A percentile compares a stretch with the other conserved stretches of the same genome.
phyloP scores from a whole-genome alignment of 768 basidiomycete species.

The Calvatia gigantea region DNA sequence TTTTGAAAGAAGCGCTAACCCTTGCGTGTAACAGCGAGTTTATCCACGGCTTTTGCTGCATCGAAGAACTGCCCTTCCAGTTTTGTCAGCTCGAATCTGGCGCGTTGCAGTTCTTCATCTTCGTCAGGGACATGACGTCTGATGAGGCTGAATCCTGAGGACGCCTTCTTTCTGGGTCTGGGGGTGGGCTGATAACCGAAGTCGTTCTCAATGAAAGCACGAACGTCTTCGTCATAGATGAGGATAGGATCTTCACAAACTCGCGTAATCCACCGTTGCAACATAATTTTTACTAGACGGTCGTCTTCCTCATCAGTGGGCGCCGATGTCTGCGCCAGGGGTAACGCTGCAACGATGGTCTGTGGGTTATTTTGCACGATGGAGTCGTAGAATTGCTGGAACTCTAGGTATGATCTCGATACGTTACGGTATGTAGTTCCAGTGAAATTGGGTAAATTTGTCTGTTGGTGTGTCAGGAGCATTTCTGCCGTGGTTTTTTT shows the following conservation, averaged over 20 bases:
- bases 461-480: constrained; percentile 43
- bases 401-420: constrained; percentile 92
- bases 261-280: constrained; percentile 92
- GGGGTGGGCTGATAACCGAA: constrained; percentile 93
- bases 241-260: constrained; percentile 92
- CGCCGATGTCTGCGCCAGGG: constrained; percentile 94
- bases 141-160: constrained; percentile 74
- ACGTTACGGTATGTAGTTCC: constrained; percentile 90
- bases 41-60: constrained; percentile 87
- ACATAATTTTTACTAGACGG: constrained; percentile 88
- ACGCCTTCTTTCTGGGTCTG: constrained; percentile 65
- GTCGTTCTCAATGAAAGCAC: constrained; percentile 95
- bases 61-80: constrained; percentile 92
- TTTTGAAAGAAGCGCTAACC: constrained; percentile 37
- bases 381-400: constrained; percentile 90
- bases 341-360: constrained; percentile 93
- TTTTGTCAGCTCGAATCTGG: constrained; percentile 88
- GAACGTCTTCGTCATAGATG: constrained; percentile 86
- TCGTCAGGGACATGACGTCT: constrained; percentile 85
- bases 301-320: constrained; percentile 99
- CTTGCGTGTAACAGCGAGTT: constrained; percentile 76
- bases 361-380: constrained; percentile 90
- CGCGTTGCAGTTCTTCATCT: constrained; percentile 87
- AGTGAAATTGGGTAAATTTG: constrained; percentile 89
- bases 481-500: background rate